Conservation (phyloP, 2,329 filamentous ascomycete genomes). For the Pyrenochaeta sp. region DNA sequence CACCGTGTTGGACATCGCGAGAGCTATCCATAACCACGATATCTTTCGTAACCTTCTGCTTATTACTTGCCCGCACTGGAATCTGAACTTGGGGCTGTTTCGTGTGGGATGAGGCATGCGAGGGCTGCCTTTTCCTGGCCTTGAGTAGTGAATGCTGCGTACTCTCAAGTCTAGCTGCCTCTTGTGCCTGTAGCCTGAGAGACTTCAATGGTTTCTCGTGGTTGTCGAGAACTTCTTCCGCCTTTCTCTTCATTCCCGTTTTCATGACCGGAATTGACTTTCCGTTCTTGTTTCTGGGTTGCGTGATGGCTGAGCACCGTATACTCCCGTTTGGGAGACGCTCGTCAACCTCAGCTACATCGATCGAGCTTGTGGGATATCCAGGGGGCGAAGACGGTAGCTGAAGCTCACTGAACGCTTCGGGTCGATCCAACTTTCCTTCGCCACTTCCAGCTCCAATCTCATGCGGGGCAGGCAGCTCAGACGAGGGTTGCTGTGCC, state of each 20-base stretch:
- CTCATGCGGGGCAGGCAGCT: not conserved
- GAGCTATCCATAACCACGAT: not conserved
- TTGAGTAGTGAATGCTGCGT: not conserved
- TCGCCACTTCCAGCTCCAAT: constrained; percentile 2
- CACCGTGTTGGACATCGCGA: not conserved
- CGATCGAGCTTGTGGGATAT: not conserved
- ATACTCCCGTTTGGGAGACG: no score
- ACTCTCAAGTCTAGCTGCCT: not conserved
- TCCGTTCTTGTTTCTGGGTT: no score
- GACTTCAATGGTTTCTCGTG: no score
- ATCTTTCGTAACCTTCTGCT: not conserved
- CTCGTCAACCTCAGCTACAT: no score
- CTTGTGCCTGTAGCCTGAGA: no score
- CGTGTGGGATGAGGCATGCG: not conserved
- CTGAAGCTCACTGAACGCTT: not conserved
- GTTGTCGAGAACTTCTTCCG: no score
- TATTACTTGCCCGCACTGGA: not conserved
- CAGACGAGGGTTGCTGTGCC: not conserved
- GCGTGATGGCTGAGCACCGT: no score
- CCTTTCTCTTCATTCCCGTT: no score
- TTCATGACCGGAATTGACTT: no score
- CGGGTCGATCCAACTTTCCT: not conserved
- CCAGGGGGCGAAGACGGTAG: not conserved
- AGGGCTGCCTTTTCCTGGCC: not conserved
- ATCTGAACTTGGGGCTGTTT: not conserved